These are phyloP conservation scores for Eucalyptus curtisii DNA, from an alignment of 345 rosid species.

Conservation along the genomic window DNA sequence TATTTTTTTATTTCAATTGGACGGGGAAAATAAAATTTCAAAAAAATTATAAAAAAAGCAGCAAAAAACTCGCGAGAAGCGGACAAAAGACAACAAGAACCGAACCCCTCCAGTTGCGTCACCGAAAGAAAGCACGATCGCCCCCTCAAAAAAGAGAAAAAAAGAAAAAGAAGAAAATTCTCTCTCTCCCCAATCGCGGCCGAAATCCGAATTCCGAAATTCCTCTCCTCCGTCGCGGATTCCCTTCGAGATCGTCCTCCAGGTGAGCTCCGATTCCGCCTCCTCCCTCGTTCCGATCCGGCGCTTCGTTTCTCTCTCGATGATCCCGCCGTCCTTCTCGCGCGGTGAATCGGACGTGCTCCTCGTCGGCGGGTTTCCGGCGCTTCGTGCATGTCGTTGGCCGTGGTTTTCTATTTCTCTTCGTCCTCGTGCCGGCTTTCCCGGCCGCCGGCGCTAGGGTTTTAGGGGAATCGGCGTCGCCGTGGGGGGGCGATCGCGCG, in stretches of 20 bases:
- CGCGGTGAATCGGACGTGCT: neutral
- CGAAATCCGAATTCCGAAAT: neutral
- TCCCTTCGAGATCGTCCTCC: neutral
- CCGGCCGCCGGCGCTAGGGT: neutral
- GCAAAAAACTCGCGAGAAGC: neutral
- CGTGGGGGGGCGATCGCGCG: neutral
- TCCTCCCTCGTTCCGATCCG: neutral
- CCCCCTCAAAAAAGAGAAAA: neutral
- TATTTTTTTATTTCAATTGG: neutral
- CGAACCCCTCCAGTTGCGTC: neutral
- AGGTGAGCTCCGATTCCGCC: neutral
- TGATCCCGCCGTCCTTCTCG: neutral
- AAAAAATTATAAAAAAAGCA: neutral
- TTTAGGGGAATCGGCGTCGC: neutral
- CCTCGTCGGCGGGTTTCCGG: neutral
- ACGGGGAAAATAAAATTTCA: neutral
- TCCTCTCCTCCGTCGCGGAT: neutral
- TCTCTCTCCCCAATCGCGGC: neutral
- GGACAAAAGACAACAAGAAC: neutral
- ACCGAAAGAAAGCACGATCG: neutral
- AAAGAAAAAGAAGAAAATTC: neutral
- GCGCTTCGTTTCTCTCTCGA: too few species aligned
- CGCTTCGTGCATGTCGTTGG: neutral
- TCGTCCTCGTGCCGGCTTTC: neutral
- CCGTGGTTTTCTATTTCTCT: neutral